These are phyloP conservation scores for Claviceps pazoutovae DNA, from an alignment of 2,329 filamentous ascomycete genomes.

Conservation along the genomic window DNA sequence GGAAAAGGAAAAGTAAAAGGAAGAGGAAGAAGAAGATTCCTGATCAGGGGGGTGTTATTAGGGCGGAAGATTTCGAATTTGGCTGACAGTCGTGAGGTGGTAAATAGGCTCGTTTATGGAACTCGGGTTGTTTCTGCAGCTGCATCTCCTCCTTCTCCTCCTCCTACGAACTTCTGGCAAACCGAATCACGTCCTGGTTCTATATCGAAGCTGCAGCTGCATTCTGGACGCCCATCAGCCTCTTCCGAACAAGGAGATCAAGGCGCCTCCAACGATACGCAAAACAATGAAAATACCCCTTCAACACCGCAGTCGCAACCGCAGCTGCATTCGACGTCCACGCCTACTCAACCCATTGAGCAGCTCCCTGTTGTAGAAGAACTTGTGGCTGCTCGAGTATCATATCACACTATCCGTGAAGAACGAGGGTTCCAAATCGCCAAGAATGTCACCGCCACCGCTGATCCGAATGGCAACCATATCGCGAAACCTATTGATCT, in stretches of 20 bases:
- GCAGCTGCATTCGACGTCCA: constrained; percentile 16
- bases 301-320: constrained; percentile 2
- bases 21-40: background rate
- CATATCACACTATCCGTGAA: constrained; percentile 66
- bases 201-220: constrained; percentile 25
- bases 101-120: constrained; percentile 49
- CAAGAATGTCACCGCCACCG: constrained; percentile 54
- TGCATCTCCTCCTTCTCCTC: constrained; percentile 30
- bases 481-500: constrained; percentile 73
- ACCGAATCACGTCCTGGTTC: constrained; percentile 30
- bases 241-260: constrained; percentile 22
- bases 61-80: background rate
- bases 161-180: constrained; percentile 32
- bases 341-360: constrained; percentile 18
- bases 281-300: constrained; percentile 21
- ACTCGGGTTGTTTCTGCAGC: constrained; percentile 41
- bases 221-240: constrained; percentile 29
- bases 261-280: constrained; percentile 15
- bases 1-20: background rate
- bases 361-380: constrained; percentile 44
- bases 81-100: constrained; percentile 1
- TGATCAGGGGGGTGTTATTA: background rate
- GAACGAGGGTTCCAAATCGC: constrained; percentile 79
- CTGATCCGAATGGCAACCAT: constrained; percentile 59
- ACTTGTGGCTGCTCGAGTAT: constrained; percentile 67